Percentiles rank a stretch among this genome's conserved stretches.
These are phyloP conservation scores for Leishmania major DNA, from an alignment of 208 protist genomes.

Conservation along the genomic window DNA sequence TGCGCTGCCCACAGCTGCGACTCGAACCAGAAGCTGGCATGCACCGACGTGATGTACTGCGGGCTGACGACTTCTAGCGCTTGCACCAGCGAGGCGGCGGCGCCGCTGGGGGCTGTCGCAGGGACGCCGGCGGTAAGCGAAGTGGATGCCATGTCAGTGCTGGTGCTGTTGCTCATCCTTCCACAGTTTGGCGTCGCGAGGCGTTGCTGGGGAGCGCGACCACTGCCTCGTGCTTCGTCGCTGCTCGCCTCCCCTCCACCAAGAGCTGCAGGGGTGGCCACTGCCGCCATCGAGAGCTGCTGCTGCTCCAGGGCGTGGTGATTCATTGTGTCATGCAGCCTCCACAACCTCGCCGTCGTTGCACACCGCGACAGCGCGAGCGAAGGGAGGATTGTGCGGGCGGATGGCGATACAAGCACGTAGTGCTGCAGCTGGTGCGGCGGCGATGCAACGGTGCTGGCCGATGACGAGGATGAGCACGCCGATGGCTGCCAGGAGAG, in stretches of 20 bases:
- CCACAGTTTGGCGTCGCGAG: neutral
- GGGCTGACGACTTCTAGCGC: constrained; percentile 40
- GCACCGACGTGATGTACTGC: constrained; percentile 61
- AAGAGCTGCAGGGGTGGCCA: neutral
- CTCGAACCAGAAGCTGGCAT: constrained; percentile 54
- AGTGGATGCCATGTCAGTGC: neutral
- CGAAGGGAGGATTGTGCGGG: constrained; percentile 15
- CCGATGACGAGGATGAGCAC: neutral
- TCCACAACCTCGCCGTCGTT: constrained; percentile 27
- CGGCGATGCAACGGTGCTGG: neutral
- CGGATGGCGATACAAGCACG: constrained; percentile 16
- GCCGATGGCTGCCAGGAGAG: constrained; percentile 15
- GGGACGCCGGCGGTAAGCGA: neutral
- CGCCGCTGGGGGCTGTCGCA: neutral
- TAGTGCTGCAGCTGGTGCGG: constrained; percentile 3
- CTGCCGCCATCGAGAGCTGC: neutral
- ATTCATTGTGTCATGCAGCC: constrained; percentile 50
- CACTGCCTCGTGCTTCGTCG: neutral
- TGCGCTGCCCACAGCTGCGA: constrained; percentile 65
- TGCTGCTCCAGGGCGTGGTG: constrained; percentile 22
- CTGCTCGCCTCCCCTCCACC: neutral
- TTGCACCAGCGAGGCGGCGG: constrained; percentile 28
- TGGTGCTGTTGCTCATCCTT: neutral
- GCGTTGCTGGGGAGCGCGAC: neutral
- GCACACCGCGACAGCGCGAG: constrained; percentile 24